Conservation (phyloP, 805 yeast species). For the Isabelozyma gotoi region DNA sequence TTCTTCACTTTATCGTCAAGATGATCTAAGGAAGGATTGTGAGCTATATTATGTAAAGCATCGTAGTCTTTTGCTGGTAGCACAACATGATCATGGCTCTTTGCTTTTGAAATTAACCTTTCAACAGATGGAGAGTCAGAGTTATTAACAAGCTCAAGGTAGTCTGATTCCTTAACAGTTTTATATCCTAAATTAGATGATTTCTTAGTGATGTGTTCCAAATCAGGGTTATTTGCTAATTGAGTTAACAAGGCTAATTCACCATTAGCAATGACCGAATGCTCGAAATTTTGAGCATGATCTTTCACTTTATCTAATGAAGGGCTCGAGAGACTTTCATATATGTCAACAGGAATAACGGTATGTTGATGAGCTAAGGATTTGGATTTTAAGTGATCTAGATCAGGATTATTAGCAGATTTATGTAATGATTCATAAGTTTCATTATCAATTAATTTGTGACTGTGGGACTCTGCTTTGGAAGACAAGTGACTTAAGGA, state of each 20-base stretch:
- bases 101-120: conserved; percentile 6
- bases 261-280: conserved; percentile 5
- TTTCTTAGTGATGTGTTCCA: conserved; percentile 15
- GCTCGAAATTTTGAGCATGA: conserved; percentile 23
- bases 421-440: background rate
- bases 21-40: conserved; percentile 21
- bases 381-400: conserved; percentile 24
- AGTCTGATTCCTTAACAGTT: conserved; percentile 2
- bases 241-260: background rate
- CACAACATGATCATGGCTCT: conserved; percentile 7
- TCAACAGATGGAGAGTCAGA: conserved; percentile 11
- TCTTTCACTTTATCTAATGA: conserved; percentile 29
- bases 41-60: conserved; percentile 12
- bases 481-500: conserved; percentile 24
- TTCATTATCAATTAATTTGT: conserved; percentile 9
- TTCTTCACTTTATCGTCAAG: conserved; percentile 13
- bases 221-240: conserved; percentile 16
- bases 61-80: conserved; percentile 3
- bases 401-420: conserved; percentile 24
- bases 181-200: conserved; percentile 12
- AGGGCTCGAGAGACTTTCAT: conserved; percentile 17
- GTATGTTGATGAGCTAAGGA: conserved; percentile 16
- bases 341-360: conserved; percentile 5
- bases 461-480: conserved; percentile 15
- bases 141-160: conserved; percentile 3